Conservation (phyloP, 2,329 filamentous ascomycete genomes). For the Curvularia eragrostidis region DNA sequence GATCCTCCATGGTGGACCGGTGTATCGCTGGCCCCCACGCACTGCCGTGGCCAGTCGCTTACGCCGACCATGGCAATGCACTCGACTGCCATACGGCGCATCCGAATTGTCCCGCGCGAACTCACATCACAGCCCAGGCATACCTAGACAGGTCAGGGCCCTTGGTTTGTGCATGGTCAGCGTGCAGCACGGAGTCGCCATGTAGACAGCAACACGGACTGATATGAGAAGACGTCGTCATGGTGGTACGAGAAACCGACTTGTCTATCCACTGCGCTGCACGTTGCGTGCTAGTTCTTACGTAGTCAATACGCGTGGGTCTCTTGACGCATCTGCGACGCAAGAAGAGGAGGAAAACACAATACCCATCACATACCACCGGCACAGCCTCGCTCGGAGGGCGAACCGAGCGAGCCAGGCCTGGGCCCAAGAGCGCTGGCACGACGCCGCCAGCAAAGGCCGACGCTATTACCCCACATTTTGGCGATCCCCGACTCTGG, state of each 20-base stretch:
- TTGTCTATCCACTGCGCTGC: conserved; percentile 29
- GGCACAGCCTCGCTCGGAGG: conserved; percentile 37
- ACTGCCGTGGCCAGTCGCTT: conserved; percentile 17
- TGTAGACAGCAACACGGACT: too few species aligned
- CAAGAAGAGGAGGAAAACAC: conserved; percentile 19
- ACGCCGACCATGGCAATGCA: conserved; percentile 16
- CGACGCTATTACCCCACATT: conserved; percentile 49
- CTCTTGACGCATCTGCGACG: conserved; percentile 11
- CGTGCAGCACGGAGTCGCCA: neutral
- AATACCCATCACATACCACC: conserved; percentile 21
- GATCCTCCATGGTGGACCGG: conserved; percentile 34
- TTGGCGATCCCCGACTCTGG: conserved; percentile 40
- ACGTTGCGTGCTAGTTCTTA: conserved; percentile 23
- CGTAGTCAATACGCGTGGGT: conserved; percentile 10
- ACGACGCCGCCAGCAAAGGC: conserved; percentile 20
- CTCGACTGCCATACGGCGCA: conserved; percentile 11
- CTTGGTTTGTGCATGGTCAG: neutral
- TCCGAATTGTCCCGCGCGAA: conserved; percentile 7
- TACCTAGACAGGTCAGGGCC: neutral
- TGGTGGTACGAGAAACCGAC: conserved; percentile 30
- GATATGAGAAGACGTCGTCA: too few species aligned
- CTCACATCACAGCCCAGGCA: neutral
- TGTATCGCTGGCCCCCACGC: conserved; percentile 33
- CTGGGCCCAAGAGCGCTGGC: conserved; percentile 3
- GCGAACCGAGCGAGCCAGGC: conserved; percentile 35